These are phyloP conservation scores for Candida railenensis DNA, from an alignment of 805 yeast species.

Conservation along the genomic window DNA sequence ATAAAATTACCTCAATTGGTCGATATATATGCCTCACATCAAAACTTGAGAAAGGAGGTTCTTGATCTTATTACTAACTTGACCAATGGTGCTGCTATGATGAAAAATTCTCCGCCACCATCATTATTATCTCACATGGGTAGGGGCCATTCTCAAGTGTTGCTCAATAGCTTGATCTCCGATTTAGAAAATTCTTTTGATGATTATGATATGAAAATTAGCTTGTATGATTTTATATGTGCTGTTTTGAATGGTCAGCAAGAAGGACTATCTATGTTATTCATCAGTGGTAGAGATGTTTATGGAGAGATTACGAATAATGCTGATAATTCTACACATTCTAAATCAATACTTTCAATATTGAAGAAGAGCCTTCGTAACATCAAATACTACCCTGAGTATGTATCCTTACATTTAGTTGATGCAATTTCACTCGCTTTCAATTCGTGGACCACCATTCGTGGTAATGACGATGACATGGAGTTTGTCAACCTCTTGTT, in stretches of 20 bases:
- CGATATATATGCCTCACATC: conserved; percentile 51
- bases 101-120: conserved; percentile 38
- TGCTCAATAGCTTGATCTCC: conserved; percentile 57
- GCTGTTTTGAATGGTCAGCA: conserved; percentile 70
- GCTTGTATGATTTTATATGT: conserved; percentile 63
- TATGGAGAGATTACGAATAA: conserved; percentile 31
- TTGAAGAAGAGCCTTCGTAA: conserved; percentile 55
- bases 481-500: conserved; percentile 46
- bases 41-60: conserved; percentile 48
- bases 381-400: conserved; percentile 55
- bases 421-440: conserved; percentile 74
- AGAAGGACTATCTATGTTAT: conserved; percentile 71
- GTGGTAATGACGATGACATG: conserved; percentile 49
- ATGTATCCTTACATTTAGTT: conserved; percentile 63
- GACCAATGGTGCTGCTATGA: conserved; percentile 51
- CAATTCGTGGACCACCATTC: conserved; percentile 73
- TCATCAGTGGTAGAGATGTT: conserved; percentile 61
- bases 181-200: conserved; percentile 61
- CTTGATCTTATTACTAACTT: conserved; percentile 57
- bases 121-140: conserved; percentile 83
- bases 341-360: conserved; percentile 49
- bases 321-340: conserved; percentile 12
- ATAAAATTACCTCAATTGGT: conserved; percentile 55
- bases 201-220: conserved; percentile 50
- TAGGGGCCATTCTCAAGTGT: conserved; percentile 53